phyloP scores from a whole-genome alignment of 352 stramenopile genomes.

The Globisporangium apiculatum region DNA sequence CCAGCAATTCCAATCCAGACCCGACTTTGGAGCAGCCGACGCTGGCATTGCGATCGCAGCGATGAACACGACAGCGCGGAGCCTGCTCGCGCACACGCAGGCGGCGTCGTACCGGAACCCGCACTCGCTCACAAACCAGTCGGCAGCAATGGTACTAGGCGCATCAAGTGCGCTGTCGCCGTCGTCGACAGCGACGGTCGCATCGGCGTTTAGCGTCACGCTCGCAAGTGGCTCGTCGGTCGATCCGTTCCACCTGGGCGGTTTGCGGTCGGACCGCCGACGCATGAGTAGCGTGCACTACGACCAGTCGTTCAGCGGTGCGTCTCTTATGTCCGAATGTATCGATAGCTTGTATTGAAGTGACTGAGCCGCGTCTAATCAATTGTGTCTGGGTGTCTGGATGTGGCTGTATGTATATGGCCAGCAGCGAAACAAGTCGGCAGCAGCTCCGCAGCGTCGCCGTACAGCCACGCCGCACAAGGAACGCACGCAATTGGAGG shows the following conservation, averaged over 20 bases:
- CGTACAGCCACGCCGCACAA: not conserved
- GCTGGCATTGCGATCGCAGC: slow-evolving; percentile 34
- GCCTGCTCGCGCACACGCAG: slow-evolving; percentile 20
- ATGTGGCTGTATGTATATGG: too few species aligned
- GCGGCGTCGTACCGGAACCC: slow-evolving; percentile 11
- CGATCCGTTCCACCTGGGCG: slow-evolving; percentile 30
- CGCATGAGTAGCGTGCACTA: slow-evolving; percentile 50
- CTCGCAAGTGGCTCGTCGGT: slow-evolving; percentile 13
- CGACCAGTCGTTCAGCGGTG: slow-evolving; percentile 34
- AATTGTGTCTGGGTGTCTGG: not conserved
- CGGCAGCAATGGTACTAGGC: slow-evolving; percentile 10
- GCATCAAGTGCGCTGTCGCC: slow-evolving; percentile 2
- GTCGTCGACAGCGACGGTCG: slow-evolving; percentile 39
- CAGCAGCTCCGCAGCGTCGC: not conserved
- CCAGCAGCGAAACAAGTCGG: not conserved
- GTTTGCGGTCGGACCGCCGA: slow-evolving; percentile 34
- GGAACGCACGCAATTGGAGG: not conserved
- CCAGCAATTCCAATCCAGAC: slow-evolving; percentile 17
- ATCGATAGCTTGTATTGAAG: not conserved
- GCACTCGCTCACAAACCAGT: slow-evolving; percentile 22
- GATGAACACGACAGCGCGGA: slow-evolving; percentile 41
- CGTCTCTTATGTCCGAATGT: not conserved
- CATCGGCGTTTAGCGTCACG: slow-evolving; percentile 27
- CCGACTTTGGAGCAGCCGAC: slow-evolving; percentile 29
- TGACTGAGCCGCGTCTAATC: not conserved